These are phyloP conservation scores for Camelina hispida DNA, from an alignment of 345 rosid species.

Conservation along the genomic window DNA sequence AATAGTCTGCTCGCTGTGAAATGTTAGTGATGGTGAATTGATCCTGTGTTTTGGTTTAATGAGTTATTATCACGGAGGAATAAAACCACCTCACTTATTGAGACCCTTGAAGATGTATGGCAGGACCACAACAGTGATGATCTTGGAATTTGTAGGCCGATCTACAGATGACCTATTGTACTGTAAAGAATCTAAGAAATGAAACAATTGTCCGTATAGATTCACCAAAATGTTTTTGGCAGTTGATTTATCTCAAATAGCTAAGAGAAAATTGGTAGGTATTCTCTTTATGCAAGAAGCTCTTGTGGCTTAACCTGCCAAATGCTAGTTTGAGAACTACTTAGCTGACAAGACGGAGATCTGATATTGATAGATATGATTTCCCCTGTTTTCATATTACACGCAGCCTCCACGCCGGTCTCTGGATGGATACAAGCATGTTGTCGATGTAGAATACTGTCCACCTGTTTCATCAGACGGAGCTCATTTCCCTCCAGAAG, in stretches of 20 bases:
- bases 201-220: background rate
- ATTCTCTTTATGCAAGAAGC: slow-evolving; percentile 13
- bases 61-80: background rate
- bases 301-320: background rate
- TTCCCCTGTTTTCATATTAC: slow-evolving; percentile 4
- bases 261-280: slow-evolving; percentile 3
- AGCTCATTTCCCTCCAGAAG: slow-evolving; percentile 85
- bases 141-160: background rate
- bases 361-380: slow-evolving; percentile 10
- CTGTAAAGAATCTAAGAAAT: background rate
- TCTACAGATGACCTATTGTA: background rate
- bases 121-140: slow-evolving; percentile 10
- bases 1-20: background rate
- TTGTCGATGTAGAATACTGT: slow-evolving; percentile 89
- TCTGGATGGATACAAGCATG: slow-evolving; percentile 94
- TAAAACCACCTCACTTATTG: background rate
- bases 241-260: background rate
- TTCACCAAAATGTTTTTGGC: background rate
- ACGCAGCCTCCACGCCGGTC: slow-evolving; percentile 83
- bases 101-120: background rate
- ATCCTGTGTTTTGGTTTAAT: background rate
- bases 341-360: slow-evolving; percentile 11
- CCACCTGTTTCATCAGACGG: slow-evolving; percentile 85
- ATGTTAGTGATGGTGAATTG: background rate
- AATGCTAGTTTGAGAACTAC: slow-evolving; percentile 1